Evolutionary conservation across 148 eudicot genomes (phyloP), one percentile per base, ranked within the genome.

Genomic region (Cornus controversa): DNA sequence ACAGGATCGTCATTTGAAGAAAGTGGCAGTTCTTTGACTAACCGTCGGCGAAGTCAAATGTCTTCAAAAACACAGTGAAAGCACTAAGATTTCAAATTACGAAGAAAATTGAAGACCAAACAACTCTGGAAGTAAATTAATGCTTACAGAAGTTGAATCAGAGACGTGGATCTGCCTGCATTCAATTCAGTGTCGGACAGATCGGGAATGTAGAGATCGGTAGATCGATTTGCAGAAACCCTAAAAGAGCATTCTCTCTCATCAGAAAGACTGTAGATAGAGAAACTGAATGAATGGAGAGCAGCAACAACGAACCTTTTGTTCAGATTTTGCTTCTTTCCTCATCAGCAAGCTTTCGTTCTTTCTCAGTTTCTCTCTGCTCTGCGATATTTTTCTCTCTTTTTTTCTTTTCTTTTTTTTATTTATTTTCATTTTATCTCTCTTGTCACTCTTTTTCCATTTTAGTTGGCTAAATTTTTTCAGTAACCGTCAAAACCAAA

Each of bases 341-440:
- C 83, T 87, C 74, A 67, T 76, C 70, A 83, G 65, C 89, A 85
- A 82, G 81, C 85, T 78, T 84, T 81, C 84, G 75, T 79, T 87
- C 78, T 66, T 71, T 80, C 82, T 64, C 62, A 15, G 27, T 47
- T 79, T 28, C 70, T 74, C 58, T 73, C 70, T 53, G n/a, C 6
- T 34, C n/a, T 20, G 36, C 22, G 40, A 16, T 63, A 20, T 69
- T 27, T 78, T 26, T 50, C 57, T 16, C 20, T 50, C 57, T 50
- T 50, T 16, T 50, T 50, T 50, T 11, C n/a, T 50, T 50, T 50
- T 15, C 16, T 50, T 50, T 50, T 50, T 50, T 16, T 50, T 3
- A 4, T 47, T 47, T 47, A 13, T 50, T 50, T 16, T 13, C 57
- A 1, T 20, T 11, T 50, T 50, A 50, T 50, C 57, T 50, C 57